Base-by-base conservation (phyloP, 2,329 filamentous ascomycete genomes). In the Fusarium newnesense region DNA sequence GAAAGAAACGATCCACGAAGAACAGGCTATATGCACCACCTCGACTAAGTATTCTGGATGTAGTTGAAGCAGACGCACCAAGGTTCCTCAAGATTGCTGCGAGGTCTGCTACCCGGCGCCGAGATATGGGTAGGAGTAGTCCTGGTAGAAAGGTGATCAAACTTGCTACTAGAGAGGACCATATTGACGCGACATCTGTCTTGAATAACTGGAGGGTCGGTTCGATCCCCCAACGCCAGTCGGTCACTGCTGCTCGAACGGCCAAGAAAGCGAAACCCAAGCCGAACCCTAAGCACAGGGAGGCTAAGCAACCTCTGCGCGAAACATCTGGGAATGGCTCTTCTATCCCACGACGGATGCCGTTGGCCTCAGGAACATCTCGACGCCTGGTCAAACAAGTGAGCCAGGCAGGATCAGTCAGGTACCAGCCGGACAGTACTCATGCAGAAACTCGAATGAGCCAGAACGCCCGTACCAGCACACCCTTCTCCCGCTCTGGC, bases 81-180 rank as follows among this genome's bases (percentile, higher is more conserved):
- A 80, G 78, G 4, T 92, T 92, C 70, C 80, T 92, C 39, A 89
- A 85, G 67, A 85, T 92, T 75, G 90, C 90, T 57, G 89, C 89
- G 47, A 88, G 90, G 21, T 84, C 88, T 59, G 89, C 86, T 8
- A 86, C 81, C 60, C 83, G 79, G 58, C 85, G 84, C 39, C 76
- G 70, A 32, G 83, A 85, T 18, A 82, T 86, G 70, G 90, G 90
- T 21, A 87, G 87, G 76, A 84, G 87, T 11, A 90, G 86, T 60
- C 89, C 89, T 3, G 81, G 81, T 0, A 83, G 77, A 47, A 92
- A 92, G 76, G 79, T 82, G n/a, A 90, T 92, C 67, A 85, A 86
- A 63, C 82, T 92, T n/a, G 89, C 88, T 28, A 90, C 85, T 36
- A 86, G 89, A n/a, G 82, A 83, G 71, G 90, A 92, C 75, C 89